phyloP scores from a whole-genome alignment of 1,284 basidiomycete species.

The Heterobasidion occidentale region DNA sequence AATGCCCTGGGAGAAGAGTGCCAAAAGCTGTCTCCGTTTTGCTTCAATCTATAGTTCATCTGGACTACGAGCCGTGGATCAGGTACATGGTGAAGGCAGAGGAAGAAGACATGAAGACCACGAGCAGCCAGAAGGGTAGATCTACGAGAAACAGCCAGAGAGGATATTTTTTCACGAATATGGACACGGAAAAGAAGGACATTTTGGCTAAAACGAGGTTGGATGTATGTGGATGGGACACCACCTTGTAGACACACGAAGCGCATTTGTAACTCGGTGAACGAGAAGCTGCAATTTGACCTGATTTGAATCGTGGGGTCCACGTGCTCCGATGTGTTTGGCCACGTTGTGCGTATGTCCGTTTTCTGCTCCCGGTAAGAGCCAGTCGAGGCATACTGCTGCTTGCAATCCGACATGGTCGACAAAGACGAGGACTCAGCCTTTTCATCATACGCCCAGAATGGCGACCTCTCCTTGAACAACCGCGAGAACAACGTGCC shows the following conservation, averaged over 20 bases:
- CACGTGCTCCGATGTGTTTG: slow-evolving; percentile 11
- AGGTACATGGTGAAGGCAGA: slow-evolving; percentile 54
- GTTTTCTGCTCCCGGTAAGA: background rate
- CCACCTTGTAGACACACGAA: slow-evolving; percentile 4
- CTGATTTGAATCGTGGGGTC: background rate
- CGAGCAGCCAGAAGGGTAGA: slow-evolving; percentile 26
- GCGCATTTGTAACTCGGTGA: background rate
- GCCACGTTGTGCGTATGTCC: slow-evolving; percentile 7
- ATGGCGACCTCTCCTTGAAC: slow-evolving; percentile 14
- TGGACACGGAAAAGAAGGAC: slow-evolving; percentile 29
- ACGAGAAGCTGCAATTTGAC: background rate
- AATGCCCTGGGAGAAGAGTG: slow-evolving; percentile 34
- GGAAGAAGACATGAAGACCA: slow-evolving; percentile 16
- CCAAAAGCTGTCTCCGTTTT: slow-evolving; percentile 21
- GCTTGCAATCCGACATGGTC: slow-evolving; percentile 6
- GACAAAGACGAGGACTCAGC: slow-evolving; percentile 11
- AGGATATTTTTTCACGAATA: slow-evolving; percentile 32
- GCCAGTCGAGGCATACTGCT: background rate
- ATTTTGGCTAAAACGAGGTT: slow-evolving; percentile 22
- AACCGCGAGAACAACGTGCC: slow-evolving; percentile 10
- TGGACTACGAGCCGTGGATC: slow-evolving; percentile 71
- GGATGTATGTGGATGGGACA: slow-evolving; percentile 4
- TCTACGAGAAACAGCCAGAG: slow-evolving; percentile 50
- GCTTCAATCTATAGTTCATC: slow-evolving; percentile 30
- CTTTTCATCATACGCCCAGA: slow-evolving; percentile 14